These are phyloP conservation scores for Stylonectria norvegica DNA, from an alignment of 2,329 filamentous ascomycete species.

Conservation along the genomic window DNA sequence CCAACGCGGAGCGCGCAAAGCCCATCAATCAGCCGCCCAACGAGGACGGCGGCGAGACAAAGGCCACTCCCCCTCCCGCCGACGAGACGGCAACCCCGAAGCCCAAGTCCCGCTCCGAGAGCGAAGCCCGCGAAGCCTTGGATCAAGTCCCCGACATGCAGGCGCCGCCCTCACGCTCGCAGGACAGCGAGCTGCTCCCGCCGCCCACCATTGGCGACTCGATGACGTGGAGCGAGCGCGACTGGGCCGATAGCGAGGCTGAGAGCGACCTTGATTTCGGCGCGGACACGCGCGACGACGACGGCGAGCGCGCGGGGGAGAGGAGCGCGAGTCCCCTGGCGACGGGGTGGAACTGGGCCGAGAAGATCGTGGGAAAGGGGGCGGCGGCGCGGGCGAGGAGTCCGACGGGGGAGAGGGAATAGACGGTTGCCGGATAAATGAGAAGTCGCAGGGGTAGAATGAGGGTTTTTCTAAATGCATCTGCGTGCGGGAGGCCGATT, in stretches of 20 bases:
- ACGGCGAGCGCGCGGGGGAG: conserved; percentile 19
- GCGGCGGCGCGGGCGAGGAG: conserved; percentile 28
- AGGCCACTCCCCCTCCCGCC: conserved; percentile 27
- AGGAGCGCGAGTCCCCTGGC: conserved; percentile 25
- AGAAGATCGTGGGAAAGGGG: conserved; percentile 51
- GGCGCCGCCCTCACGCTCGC: conserved; percentile 30
- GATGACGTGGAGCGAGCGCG: conserved; percentile 57
- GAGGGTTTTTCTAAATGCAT: too few relatives aligned
- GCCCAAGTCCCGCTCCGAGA: conserved; percentile 21
- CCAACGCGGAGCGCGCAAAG: conserved; percentile 66
- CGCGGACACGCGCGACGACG: conserved; percentile 17
- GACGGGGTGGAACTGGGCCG: conserved; percentile 49
- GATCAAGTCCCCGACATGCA: conserved; percentile 47
- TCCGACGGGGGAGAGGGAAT: conserved; percentile 13
- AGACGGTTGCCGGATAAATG: too few relatives aligned
- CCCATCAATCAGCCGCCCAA: conserved; percentile 53
- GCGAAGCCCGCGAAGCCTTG: conserved; percentile 35
- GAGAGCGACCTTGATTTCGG: conserved; percentile 28
- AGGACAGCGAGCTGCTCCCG: conserved; percentile 19
- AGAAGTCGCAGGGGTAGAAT: too few relatives aligned
- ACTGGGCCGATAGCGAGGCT: conserved; percentile 24
- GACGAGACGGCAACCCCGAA: conserved; percentile 3
- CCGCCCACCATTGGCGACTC: conserved; percentile 44
- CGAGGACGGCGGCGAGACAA: conserved; percentile 64
- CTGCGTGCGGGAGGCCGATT: too few relatives aligned